Conservation (phyloP, 768 basidiomycete species). For the Cystofilobasidium macerans region DNA sequence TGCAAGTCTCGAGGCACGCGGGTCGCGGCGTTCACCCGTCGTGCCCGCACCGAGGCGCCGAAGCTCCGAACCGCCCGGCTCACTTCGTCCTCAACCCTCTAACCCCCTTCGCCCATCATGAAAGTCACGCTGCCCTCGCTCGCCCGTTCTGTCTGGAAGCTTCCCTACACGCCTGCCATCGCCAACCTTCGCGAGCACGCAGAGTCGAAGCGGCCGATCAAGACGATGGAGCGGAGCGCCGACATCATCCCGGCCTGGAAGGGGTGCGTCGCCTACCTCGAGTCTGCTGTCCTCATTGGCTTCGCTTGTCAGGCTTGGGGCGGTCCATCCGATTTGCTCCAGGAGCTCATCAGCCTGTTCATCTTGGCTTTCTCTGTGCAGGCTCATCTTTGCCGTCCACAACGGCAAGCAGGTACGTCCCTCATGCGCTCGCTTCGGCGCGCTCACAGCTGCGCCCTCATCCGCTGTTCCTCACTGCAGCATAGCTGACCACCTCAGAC, state of each 20-base stretch:
- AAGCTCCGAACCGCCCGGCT: background rate
- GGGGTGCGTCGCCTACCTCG: constrained; percentile 49
- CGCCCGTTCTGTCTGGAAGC: background rate
- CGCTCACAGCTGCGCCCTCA: too few relatives aligned
- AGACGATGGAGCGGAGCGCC: constrained; percentile 75
- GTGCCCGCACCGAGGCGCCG: too few relatives aligned
- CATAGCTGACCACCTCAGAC: background rate
- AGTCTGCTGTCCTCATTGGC: too few relatives aligned
- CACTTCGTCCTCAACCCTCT: background rate
- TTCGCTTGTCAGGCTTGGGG: too few relatives aligned
- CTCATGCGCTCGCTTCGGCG: too few relatives aligned
- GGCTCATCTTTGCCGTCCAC: constrained; percentile 81
- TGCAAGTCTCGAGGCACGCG: too few relatives aligned
- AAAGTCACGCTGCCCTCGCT: background rate
- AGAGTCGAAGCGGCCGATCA: constrained; percentile 65
- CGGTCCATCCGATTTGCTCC: background rate
- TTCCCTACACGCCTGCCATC: constrained; percentile 10
- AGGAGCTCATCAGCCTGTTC: background rate
- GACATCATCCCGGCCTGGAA: constrained; percentile 94
- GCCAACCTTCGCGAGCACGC: constrained; percentile 20
- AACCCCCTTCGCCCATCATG: background rate
- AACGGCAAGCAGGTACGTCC: constrained; percentile 56
- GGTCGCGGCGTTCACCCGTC: too few relatives aligned
- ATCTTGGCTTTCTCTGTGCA: constrained; percentile 34
- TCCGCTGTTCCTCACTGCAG: too few relatives aligned